A percentile compares a stretch with the other conserved stretches of the same genome.
Evolutionary conservation across 1,139 yeast species (phyloP).

Genomic region (Yamadazyma sp.): DNA sequence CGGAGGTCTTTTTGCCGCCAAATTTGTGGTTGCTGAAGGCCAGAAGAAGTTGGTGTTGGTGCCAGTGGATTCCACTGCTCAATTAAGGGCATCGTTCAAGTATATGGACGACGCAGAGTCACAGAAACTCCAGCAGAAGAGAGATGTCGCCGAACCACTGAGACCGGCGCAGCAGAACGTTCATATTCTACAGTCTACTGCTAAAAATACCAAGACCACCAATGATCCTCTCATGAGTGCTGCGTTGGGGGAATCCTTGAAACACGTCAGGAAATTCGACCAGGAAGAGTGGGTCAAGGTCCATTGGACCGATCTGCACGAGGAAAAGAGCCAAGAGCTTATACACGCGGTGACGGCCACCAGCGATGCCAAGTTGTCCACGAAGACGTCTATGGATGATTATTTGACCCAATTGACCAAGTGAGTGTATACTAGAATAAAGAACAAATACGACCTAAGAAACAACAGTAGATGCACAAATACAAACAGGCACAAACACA

Average conservation of each 20-base stretch:
- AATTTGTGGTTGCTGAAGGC: slow-evolving; percentile 22
- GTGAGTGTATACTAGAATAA: slow-evolving; percentile 4
- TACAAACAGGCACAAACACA: no score
- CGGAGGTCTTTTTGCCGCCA: slow-evolving; percentile 49
- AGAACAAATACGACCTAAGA: neutral
- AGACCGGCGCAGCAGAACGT: slow-evolving; percentile 24
- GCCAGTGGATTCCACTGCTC: slow-evolving; percentile 70
- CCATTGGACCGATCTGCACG: slow-evolving; percentile 48
- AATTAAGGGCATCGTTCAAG: slow-evolving; percentile 77
- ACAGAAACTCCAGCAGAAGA: slow-evolving; percentile 26
- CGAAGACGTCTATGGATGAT: slow-evolving; percentile 7
- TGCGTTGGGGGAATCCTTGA: slow-evolving; percentile 77
- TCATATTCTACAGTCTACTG: slow-evolving; percentile 45
- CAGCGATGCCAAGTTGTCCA: neutral
- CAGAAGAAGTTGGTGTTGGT: slow-evolving; percentile 55
- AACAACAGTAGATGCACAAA: neutral
- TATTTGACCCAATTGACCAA: slow-evolving; percentile 10
- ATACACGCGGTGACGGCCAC: neutral
- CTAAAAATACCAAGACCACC: slow-evolving; percentile 55
- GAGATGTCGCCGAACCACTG: slow-evolving; percentile 28
- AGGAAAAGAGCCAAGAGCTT: slow-evolving; percentile 19
- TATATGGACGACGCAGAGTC: slow-evolving; percentile 62
- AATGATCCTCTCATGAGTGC: slow-evolving; percentile 70
- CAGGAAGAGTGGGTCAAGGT: slow-evolving; percentile 62
- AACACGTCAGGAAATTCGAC: slow-evolving; percentile 69